Conservation (phyloP, 768 basidiomycete genomes). For the Leccinum aurantiacum region DNA sequence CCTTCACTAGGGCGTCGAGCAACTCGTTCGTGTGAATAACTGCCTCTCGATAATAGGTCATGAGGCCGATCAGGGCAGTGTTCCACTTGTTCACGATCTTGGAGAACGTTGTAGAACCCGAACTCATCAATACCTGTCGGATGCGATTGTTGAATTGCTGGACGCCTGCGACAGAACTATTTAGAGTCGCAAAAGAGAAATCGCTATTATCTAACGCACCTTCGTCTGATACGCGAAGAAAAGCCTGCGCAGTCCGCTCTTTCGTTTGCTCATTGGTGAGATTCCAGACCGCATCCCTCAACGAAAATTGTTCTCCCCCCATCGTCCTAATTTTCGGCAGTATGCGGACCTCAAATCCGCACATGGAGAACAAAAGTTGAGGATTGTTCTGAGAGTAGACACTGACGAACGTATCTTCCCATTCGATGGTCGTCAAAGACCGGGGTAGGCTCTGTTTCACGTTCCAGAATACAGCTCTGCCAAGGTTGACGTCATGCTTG, state of each 20-base stretch:
- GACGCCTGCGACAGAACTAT: conserved; percentile 51
- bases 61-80: conserved; percentile 90
- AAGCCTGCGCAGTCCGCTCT: conserved; percentile 96
- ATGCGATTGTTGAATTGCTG: conserved; percentile 98
- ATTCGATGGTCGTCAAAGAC: conserved; percentile 96
- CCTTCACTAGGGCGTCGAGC: conserved; percentile 94
- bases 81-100: conserved; percentile 99
- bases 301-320: conserved; percentile 94
- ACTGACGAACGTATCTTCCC: conserved; percentile 97
- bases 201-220: conserved; percentile 41
- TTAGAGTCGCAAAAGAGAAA: neutral
- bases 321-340: conserved; percentile 94
- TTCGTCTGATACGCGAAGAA: conserved; percentile 95
- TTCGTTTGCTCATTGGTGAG: conserved; percentile 96
- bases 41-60: conserved; percentile 98
- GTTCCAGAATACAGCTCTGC: conserved; percentile 99
- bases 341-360: conserved; percentile 98
- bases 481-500: conserved; percentile 99
- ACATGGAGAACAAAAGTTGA: conserved; percentile 97
- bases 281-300: conserved; percentile 97
- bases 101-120: conserved; percentile 96
- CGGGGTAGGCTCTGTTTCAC: conserved; percentile 95
- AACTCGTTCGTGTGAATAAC: conserved; percentile 97
- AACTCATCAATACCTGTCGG: conserved; percentile 96
- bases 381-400: conserved; percentile 98